Base-by-base conservation (phyloP, 495 filamentous ascomycete genomes). In the Mycothermus thermophilus region DNA sequence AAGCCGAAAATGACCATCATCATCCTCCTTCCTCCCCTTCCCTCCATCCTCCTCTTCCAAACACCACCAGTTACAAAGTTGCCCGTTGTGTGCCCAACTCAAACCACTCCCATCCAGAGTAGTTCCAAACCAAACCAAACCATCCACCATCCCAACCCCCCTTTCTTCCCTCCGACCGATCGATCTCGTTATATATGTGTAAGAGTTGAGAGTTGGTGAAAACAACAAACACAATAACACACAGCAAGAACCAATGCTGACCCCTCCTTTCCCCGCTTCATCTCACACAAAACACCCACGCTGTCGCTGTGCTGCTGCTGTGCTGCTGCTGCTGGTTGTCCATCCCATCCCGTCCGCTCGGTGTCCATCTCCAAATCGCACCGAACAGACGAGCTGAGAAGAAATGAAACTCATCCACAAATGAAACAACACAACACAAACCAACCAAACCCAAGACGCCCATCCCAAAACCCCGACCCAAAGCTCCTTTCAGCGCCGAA, bases 401-500 rank as follows among this genome's bases (percentile, higher is more conserved):
- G 8, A 21, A 23, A 32, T 12, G 30, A 30, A 31, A 36, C 24
- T 21, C n/a, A n/a, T n/a, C n/a, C n/a, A n/a, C 23, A 42, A 34
- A 30, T 29, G 34, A 40, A 32, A 32, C 12, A 30, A 38, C 34
- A 12, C 20, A 27, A 27, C 23, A n/a, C 29, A 38, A 28, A 39
- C 45, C 42, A 48, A 54, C 37, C 47, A 34, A 42, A 42, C 33
- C 41, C 45, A 40, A 46, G 31, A 51, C 37, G 50, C 49, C 52
- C 50, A 49, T n/a, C n/a, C n/a, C n/a, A n/a, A n/a, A n/a, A n/a
- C n/a, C n/a, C n/a, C n/a, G n/a, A n/a, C n/a, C n/a, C n/a, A n/a
- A n/a, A n/a, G n/a, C n/a, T n/a, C n/a, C n/a, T 50, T 43, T 45
- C 44, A 40, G 28, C 35, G 27, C 12, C 26, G 18, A 13, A 24